Percentiles rank a stretch among this genome's conserved stretches.
Evolutionary conservation across 805 yeast species (phyloP).

Genomic region (Jamesozyma spencerorum): DNA sequence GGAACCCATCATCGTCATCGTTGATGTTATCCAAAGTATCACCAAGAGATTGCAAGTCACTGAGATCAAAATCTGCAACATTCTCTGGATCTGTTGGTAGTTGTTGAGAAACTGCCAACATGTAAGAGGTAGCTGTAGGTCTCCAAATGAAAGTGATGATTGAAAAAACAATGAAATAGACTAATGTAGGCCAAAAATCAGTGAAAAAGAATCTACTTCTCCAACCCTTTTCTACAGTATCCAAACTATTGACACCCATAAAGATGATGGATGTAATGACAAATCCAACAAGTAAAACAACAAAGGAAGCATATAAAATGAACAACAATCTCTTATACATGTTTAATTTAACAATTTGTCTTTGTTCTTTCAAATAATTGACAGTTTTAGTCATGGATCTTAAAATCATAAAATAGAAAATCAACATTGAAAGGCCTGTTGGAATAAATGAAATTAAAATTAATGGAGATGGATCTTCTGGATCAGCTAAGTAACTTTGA

Average conservation of each 20-base stretch:
- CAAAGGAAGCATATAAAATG: slow-evolving; percentile 62
- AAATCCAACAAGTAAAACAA: slow-evolving; percentile 62
- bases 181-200: slow-evolving; percentile 92
- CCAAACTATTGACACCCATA: slow-evolving; percentile 64
- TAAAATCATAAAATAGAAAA: slow-evolving; percentile 67
- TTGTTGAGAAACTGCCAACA: slow-evolving; percentile 91
- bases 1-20: slow-evolving; percentile 30
- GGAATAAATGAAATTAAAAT: slow-evolving; percentile 62
- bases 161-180: slow-evolving; percentile 75
- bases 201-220: slow-evolving; percentile 77
- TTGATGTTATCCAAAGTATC: slow-evolving; percentile 26
- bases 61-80: slow-evolving; percentile 58
- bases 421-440: slow-evolving; percentile 54
- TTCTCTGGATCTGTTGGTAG: slow-evolving; percentile 71
- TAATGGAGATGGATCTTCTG: slow-evolving; percentile 41
- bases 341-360: slow-evolving; percentile 81
- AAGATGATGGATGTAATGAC: slow-evolving; percentile 59
- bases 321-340: slow-evolving; percentile 76
- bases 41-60: slow-evolving; percentile 40
- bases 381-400: slow-evolving; percentile 69
- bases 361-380: slow-evolving; percentile 63
- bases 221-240: slow-evolving; percentile 83
- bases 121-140: slow-evolving; percentile 90
- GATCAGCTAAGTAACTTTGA: slow-evolving; percentile 42
- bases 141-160: slow-evolving; percentile 90